Evolutionary conservation across 116 monocot species (phyloP), one percentile per base, ranked within the genome.

Genomic region (Phalaenopsis hybrid): DNA sequence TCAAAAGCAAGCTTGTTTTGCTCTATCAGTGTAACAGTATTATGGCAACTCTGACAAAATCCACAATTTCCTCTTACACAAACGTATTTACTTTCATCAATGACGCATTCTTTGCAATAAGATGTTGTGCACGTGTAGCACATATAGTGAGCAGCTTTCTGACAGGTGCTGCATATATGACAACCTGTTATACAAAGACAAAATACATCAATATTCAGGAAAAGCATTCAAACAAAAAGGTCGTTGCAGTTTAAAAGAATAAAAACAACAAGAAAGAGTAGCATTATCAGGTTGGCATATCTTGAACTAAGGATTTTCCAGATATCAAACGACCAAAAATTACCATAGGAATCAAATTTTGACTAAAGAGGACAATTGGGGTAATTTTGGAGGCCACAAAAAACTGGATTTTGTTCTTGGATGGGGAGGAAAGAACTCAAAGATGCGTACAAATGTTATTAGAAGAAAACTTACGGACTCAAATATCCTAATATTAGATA

Each of bases 1-100:
- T 51, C 77, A 77, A 49, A 77, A 28, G 77, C 77, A 28, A 77
- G 77, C 51, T 77, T 77, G 77, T 77, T 77, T 52, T 10, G 28
- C 77, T 77, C 77, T 51, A 77, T 77, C 77, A 77, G 15, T 15
- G 48, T 77, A 8, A 77, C 77, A 77, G 77, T 77, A 51, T 77
- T 77, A 77, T 77, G 51, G 51, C 77, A 77, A 51, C 77, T 77
- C 77, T 77, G 77, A 77, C 77, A 77, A 51, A 77, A 77, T 51
- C 77, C 77, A 51, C 52, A 44, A 50, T 50, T 77, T 50, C 77
- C 77, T 77, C 77, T 77, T 9, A 77, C 50, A 77, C 25, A 50
- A 28, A 77, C 77, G 51, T 28, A 77, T 77, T 77, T 77, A 51
- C 28, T 77, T 77, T 77, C 77, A 50, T 28, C 50, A 51, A 6